These are phyloP conservation scores for Atractiella rhizophila DNA, from an alignment of 768 basidiomycete species.

Conservation along the genomic window DNA sequence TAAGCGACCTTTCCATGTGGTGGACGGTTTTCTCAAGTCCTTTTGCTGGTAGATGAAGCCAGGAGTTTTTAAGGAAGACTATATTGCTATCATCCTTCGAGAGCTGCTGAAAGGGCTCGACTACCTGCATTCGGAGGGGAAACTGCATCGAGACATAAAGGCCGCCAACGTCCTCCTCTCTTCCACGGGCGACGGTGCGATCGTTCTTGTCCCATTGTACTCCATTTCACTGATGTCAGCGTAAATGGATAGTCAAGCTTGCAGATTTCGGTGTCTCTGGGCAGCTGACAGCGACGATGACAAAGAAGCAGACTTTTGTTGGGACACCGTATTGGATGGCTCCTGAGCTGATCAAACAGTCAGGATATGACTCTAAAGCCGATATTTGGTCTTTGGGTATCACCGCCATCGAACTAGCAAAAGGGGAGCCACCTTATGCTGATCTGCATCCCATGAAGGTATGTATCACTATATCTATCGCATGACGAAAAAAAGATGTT, in stretches of 20 bases:
- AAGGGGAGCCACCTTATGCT: slow-evolving; percentile 92
- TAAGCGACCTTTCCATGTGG: slow-evolving; percentile 21
- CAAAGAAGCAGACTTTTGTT: slow-evolving; percentile 94
- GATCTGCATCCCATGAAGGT: slow-evolving; percentile 99
- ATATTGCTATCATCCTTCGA: slow-evolving; percentile 86
- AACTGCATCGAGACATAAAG: slow-evolving; percentile 98
- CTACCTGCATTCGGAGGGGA: slow-evolving; percentile 84
- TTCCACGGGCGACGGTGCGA: neutral
- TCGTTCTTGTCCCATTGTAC: slow-evolving; percentile 53
- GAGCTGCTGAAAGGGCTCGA: slow-evolving; percentile 80
- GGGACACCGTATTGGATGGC: slow-evolving; percentile 52
- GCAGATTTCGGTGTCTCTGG: slow-evolving; percentile 98
- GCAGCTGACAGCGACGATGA: slow-evolving; percentile 73
- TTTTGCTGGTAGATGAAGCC: slow-evolving; percentile 62
- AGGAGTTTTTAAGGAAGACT: slow-evolving; percentile 90
- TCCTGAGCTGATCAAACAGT: slow-evolving; percentile 97
- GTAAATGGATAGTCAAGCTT: slow-evolving; percentile 44
- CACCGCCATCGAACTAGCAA: slow-evolving; percentile 89
- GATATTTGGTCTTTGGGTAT: slow-evolving; percentile 98
- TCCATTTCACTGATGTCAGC: slow-evolving; percentile 71
- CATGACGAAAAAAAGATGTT: neutral
- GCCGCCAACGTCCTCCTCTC: slow-evolving; percentile 28
- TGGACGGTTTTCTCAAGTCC: slow-evolving; percentile 2
- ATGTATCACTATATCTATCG: slow-evolving; percentile 10
- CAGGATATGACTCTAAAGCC: slow-evolving; percentile 94